Conservation (phyloP, 352 stramenopile species). For the Aphanomyces invadans region DNA sequence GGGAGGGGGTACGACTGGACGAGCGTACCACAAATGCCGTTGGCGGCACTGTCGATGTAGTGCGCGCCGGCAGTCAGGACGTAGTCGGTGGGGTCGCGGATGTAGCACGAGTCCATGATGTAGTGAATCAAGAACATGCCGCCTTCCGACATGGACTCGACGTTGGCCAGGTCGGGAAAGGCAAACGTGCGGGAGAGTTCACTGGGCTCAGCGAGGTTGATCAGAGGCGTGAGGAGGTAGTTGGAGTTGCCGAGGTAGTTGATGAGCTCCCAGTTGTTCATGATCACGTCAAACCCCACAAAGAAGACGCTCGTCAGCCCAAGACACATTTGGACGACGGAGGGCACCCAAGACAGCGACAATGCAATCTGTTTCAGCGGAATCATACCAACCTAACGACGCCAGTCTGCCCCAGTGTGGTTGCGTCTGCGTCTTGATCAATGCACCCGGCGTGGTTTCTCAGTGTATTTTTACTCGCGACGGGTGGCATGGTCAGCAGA, state of each 20-base stretch:
- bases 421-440: no score
- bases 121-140: neutral
- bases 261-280: slow-evolving; percentile 12
- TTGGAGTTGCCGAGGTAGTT: neutral
- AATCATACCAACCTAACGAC: no score
- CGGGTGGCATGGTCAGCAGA: no score
- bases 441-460: no score
- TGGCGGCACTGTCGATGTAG: neutral
- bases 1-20: neutral
- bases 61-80: neutral
- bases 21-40: neutral
- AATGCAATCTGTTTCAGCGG: no score
- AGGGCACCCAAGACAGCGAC: no score
- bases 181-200: neutral
- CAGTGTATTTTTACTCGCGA: no score
- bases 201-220: neutral
- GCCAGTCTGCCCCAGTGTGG: no score
- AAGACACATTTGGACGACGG: neutral
- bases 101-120: neutral
- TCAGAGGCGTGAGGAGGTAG: slow-evolving; percentile 2
- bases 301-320: neutral
- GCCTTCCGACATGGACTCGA: neutral
- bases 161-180: neutral
- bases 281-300: neutral
- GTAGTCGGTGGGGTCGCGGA: neutral